Base-by-base conservation (phyloP, 2,329 filamentous ascomycete genomes). In the Exophiala sp. region DNA sequence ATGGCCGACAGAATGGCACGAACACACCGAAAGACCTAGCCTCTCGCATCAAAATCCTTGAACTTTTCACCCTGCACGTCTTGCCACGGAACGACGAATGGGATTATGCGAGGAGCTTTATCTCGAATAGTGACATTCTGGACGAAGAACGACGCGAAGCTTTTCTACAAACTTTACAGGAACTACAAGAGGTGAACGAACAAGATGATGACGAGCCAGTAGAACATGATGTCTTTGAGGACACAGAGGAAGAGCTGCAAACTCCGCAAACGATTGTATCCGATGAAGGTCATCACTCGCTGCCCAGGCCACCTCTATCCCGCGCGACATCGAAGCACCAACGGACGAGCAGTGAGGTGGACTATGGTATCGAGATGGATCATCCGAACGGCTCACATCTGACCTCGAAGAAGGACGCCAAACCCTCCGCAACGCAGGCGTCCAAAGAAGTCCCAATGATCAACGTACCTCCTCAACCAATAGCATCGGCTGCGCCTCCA, bases 51-150 rank as follows among this genome's bases (percentile, higher is more conserved):
- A 95, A 95, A 74, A 88, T 99, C 39, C 82, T 99, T 47, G 94
- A 99, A 72, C 79, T 99, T 7, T 99, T 96, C 70, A 95, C 91
- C 1, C 80, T 99, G 3, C 94, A 99, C 67, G 89, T 97, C 6
- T 82, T 99, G n/a, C 85, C 92, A 4, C 82, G 90, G 49, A 97
- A 96, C 64, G 85, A 89, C 52, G 91, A 97, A 72, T 99, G 94
- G 94, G 89, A 96, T 54, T 96, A 96, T 65, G 90, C 94, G 3
- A 83, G 84, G 55, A 89, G 95, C 63, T 97, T 97, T 69, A 95
- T 97, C 66, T 84, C 80, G 65, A 83, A 90, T 66, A 94, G 86
- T 69, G 85, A 92, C 43, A 84, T 96, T 21, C 79, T 99, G 1
- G 92, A 97, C 68, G 92, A 96, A 48, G 94, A 97, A 73, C 83